Base-by-base conservation (phyloP, 73 alveolate genomes). In the Paraurostyla sp. region DNA sequence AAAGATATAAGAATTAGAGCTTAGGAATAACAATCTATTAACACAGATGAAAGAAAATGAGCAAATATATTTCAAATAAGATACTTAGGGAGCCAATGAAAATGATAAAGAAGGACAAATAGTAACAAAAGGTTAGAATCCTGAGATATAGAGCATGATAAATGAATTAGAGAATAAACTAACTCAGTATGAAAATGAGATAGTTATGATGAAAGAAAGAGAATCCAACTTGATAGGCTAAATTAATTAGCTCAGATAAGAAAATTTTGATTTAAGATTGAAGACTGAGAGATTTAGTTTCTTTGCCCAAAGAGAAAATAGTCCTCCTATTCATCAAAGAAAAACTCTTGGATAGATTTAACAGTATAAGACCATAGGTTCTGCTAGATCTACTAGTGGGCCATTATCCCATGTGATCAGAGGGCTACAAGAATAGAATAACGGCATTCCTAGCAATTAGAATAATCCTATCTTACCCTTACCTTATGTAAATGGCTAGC, bases 261-360 rank as follows among this genome's bases (percentile, higher is more conserved):
- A 69, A 32, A 41, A 69, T 69, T 41, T 43, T n/a, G 84, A 69
- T 23, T 36, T 69, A 69, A 69, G 25, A 25, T 7, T 69, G 42
- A 69, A 69, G 35, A 41, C 84, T 7, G 84, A 69, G 36, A 38
- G 84, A 69, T 7, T 43, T 4, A 69, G 84, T 23, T 41, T 69
- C n/a, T 60, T 60, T 11, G 78, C 78, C 22, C 13, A 33, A 7
- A 60, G 25, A 60, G 78, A 60, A 23, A 30, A 30, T 9, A 30
- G 3, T 30, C 50, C 9, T 60, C 23, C 45, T 29, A 4, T 50
- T 9, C 9, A 22, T 56, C 78, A 45, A 60, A 18, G 50, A 13
- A 16, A 60, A 60, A 60, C 49, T 29, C 4, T 6, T 33, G n/a
- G n/a, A 46, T 46, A 13, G 57, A 46, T 46, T 13, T 46, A 46